These are phyloP conservation scores for Kwoniella dejecticola DNA, from an alignment of 768 basidiomycete species.

Conservation along the genomic window DNA sequence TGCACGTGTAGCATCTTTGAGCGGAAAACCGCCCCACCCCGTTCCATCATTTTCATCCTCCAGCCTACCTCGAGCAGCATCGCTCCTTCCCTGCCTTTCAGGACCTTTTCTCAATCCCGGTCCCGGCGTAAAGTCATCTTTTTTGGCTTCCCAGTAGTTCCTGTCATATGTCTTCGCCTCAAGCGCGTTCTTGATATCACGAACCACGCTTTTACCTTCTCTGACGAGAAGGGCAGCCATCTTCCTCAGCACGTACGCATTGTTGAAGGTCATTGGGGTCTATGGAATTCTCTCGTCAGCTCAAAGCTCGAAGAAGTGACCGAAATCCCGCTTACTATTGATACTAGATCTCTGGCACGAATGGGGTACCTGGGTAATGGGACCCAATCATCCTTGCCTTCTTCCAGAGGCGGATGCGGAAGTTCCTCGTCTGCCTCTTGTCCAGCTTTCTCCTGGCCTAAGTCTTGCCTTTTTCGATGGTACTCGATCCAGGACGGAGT, in stretches of 20 bases:
- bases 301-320: not conserved
- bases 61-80: not conserved
- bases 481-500: constrained; percentile 29
- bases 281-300: constrained; percentile 12
- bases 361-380: constrained; percentile 22
- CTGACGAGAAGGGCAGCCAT: constrained; percentile 4
- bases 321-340: constrained; percentile 24
- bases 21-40: constrained; percentile 43
- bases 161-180: not conserved
- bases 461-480: constrained; percentile 9
- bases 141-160: constrained; percentile 11
- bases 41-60: not conserved
- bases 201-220: constrained; percentile 5
- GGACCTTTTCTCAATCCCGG: constrained; percentile 42
- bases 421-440: not conserved
- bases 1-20: not conserved
- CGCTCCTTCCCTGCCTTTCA: constrained; percentile 5
- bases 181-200: not conserved
- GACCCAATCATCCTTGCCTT: constrained; percentile 30
- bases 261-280: constrained; percentile 8
- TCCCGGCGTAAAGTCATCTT: constrained; percentile 37
- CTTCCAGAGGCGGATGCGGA: constrained; percentile 6
- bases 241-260: not conserved
- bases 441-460: not conserved
- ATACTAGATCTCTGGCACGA: constrained; percentile 1